A percentile compares a stretch with the other conserved stretches of the same genome.
phyloP scores from a whole-genome alignment of 495 filamentous ascomycete species.

The Physcia stellaris region DNA sequence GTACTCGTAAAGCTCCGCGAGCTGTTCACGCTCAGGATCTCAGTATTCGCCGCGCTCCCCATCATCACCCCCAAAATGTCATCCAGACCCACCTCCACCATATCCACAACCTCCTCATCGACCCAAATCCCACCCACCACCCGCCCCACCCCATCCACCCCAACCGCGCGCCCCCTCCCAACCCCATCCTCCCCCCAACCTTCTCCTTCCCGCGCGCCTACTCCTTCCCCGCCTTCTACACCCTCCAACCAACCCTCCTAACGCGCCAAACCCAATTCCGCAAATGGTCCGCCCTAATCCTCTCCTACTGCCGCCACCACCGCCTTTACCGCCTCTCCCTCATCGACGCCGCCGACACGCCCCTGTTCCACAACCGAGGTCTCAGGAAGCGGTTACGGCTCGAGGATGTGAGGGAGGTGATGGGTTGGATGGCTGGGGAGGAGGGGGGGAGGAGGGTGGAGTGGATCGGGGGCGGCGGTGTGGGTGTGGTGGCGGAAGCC shows the following conservation, averaged over 20 bases:
- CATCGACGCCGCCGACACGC: slow-evolving; percentile 41
- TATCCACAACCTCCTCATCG: no score
- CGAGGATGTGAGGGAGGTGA: slow-evolving; percentile 48
- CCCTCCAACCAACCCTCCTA: slow-evolving; percentile 56
- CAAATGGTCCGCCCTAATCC: slow-evolving; percentile 78
- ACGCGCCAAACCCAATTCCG: slow-evolving; percentile 65
- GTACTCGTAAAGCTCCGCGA: no score
- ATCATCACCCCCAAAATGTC: no score
- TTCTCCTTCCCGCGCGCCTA: slow-evolving; percentile 32
- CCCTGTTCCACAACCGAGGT: slow-evolving; percentile 41
- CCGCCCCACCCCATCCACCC: no score
- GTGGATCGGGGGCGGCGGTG: slow-evolving; percentile 22
- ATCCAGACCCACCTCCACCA: no score
- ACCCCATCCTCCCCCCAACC: slow-evolving; percentile 1
- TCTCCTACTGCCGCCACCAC: slow-evolving; percentile 67
- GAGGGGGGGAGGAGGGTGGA: slow-evolving; percentile 11
- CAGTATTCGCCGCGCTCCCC: no score
- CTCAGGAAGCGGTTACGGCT: slow-evolving; percentile 42
- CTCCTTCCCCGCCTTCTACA: slow-evolving; percentile 45
- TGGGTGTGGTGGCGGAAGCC: slow-evolving; percentile 58
- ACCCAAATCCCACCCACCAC: no score
- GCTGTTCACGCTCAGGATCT: no score
- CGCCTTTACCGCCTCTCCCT: slow-evolving; percentile 57
- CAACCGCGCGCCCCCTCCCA: no score
- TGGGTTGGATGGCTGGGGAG: slow-evolving; percentile 53